phyloP scores from a whole-genome alignment of 2,329 filamentous ascomycete species.

The Coleophoma cylindrospora region DNA sequence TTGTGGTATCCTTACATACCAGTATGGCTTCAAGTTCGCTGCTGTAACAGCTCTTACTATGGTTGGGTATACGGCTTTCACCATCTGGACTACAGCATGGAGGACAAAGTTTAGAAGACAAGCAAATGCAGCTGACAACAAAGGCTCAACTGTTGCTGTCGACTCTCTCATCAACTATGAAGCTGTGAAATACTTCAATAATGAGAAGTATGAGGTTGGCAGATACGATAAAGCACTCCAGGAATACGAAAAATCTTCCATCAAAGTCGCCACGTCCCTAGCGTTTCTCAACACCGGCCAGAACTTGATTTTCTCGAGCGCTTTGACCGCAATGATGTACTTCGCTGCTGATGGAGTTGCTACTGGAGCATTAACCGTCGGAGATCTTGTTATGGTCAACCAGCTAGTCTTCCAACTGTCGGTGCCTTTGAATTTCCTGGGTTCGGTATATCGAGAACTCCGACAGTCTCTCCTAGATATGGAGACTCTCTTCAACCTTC shows the following conservation, averaged over 20 bases:
- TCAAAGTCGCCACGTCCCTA: conserved; percentile 93
- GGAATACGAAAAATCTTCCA: conserved; percentile 87
- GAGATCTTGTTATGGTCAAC: conserved; percentile 97
- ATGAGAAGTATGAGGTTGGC: conserved; percentile 88
- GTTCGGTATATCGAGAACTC: conserved; percentile 95
- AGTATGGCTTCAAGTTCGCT: conserved; percentile 89
- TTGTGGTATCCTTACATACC: conserved; percentile 92
- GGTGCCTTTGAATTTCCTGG: conserved; percentile 93
- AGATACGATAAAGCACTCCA: conserved; percentile 85
- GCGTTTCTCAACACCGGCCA: conserved; percentile 92
- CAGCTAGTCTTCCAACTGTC: conserved; percentile 98
- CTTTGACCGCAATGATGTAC: conserved; percentile 97
- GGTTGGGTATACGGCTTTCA: conserved; percentile 93
- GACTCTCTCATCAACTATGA: conserved; percentile 99
- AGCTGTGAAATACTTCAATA: conserved; percentile 99
- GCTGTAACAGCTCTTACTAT: conserved; percentile 87
- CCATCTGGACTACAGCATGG: conserved; percentile 94
- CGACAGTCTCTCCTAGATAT: conserved; percentile 94
- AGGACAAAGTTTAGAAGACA: conserved; percentile 93
- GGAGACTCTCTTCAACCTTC: conserved; percentile 96
- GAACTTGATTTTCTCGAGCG: conserved; percentile 93
- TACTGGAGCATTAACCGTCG: conserved; percentile 75
- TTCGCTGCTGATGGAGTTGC: conserved; percentile 88
- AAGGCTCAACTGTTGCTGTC: conserved; percentile 88
- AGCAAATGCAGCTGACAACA: conserved; percentile 94